These are phyloP conservation scores for Chrysanthemum seticuspe DNA, from an alignment of 129 eudicot species.

Conservation along the genomic window DNA sequence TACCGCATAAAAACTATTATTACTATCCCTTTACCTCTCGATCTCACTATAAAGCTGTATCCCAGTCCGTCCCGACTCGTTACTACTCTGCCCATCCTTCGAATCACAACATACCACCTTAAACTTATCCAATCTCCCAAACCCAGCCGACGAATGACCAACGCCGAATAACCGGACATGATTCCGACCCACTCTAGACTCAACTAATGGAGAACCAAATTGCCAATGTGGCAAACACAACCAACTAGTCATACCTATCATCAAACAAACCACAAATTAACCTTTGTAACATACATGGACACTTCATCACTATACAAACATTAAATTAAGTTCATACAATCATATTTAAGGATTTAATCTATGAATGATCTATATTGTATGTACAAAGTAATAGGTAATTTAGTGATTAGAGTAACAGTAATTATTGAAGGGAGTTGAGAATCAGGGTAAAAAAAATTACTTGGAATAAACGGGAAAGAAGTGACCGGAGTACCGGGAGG, in stretches of 20 bases:
- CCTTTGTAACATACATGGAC: conserved; percentile 12
- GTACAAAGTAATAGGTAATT: not conserved
- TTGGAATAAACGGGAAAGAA: conserved; percentile 11
- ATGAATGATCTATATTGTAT: not conserved
- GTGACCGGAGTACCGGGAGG: not conserved
- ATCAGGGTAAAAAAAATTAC: conserved; percentile 26
- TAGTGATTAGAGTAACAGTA: conserved; percentile 14
- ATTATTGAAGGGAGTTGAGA: not conserved
- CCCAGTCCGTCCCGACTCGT: conserved; percentile 44
- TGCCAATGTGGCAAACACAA: conserved; percentile 31
- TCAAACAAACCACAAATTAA: conserved; percentile 10
- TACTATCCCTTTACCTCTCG: conserved; percentile 58
- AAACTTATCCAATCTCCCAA: conserved; percentile 18
- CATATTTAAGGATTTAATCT: not conserved
- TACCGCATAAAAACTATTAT: not conserved
- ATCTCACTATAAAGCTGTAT: conserved; percentile 75
- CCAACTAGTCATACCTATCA: conserved; percentile 47
- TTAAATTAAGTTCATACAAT: too few species aligned
- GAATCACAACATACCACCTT: conserved; percentile 43
- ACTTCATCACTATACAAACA: not conserved
- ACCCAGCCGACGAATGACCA: conserved; percentile 24
- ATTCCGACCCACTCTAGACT: conserved; percentile 23
- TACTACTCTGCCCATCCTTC: conserved; percentile 20
- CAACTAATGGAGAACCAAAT: conserved; percentile 17
- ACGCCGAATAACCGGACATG: conserved; percentile 23